A percentile compares a stretch with the other conserved stretches of the same genome.
Conservation (phyloP, 257 asterid species). For the Solanum megistacrolobum region DNA sequence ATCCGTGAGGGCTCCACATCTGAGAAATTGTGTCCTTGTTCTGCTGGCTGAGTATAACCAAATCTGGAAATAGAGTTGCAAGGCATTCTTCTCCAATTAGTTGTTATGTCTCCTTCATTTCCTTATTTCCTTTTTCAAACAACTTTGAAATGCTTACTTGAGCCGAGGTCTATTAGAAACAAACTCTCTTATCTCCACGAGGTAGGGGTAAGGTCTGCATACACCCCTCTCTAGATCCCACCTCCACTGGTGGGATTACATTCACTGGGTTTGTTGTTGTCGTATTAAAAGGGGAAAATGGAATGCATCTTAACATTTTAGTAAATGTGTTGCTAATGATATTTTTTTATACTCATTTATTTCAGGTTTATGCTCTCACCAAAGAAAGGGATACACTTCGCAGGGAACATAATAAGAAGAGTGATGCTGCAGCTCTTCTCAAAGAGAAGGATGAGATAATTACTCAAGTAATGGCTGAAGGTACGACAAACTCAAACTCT, state of each 20-base stretch:
- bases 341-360: conserved; percentile 8
- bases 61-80: not conserved
- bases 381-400: conserved; percentile 88
- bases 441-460: conserved; percentile 95
- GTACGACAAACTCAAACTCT: conserved; percentile 18
- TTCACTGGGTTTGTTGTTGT: not conserved
- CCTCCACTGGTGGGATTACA: not conserved
- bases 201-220: not conserved
- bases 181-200: not conserved
- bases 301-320: not conserved
- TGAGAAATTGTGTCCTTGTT: not conserved
- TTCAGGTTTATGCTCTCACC: conserved; percentile 85
- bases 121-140: not conserved
- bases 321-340: not conserved
- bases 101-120: not conserved
- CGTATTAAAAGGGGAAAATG: not conserved
- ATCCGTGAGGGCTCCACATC: not conserved
- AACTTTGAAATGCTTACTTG: not conserved
- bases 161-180: not conserved
- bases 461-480: conserved; percentile 96
- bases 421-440: conserved; percentile 91
- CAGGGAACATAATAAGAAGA: conserved; percentile 77
- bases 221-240: not conserved
- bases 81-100: not conserved
- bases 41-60: not conserved